Conservation (phyloP, 2,329 filamentous ascomycete genomes). For the Exophiala sp. region DNA sequence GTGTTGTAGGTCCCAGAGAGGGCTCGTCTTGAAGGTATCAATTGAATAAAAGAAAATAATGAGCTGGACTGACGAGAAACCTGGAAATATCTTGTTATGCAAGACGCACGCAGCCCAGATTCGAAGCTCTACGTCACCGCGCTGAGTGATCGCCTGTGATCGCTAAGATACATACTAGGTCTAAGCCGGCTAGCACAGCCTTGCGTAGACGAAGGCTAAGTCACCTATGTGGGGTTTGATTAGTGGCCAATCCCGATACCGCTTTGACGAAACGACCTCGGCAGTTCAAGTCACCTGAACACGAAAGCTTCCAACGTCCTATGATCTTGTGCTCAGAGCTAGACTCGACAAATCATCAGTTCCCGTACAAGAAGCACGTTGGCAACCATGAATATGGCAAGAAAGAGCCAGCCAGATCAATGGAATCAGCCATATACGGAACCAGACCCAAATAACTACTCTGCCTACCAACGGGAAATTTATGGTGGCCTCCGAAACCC, state of each 20-base stretch:
- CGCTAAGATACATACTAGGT: background rate
- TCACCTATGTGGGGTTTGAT: background rate
- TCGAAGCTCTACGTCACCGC: background rate
- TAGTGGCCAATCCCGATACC: background rate
- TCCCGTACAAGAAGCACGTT: background rate
- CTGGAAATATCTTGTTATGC: background rate
- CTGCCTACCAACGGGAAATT: conserved; percentile 26
- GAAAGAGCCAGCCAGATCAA: conserved; percentile 4
- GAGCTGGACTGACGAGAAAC: background rate
- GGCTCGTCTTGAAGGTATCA: background rate
- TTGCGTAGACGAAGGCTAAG: background rate
- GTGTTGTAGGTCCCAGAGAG: background rate
- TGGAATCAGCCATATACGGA: conserved; percentile 24
- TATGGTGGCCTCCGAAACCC: conserved; percentile 36
- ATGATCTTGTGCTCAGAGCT: background rate
- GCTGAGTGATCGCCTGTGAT: background rate
- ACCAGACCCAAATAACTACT: conserved; percentile 21
- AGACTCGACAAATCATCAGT: background rate
- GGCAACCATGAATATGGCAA: conserved; percentile 8
- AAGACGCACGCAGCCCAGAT: background rate
- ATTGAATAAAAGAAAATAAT: background rate
- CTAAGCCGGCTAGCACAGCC: background rate
- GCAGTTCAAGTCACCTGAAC: no score
- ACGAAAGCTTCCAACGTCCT: no score
- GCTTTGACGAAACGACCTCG: background rate